Evolutionary conservation across 306 rosid genomes (phyloP), one percentile per base, ranked within the genome.

Genomic region (Casuarina cunninghamiana): DNA sequence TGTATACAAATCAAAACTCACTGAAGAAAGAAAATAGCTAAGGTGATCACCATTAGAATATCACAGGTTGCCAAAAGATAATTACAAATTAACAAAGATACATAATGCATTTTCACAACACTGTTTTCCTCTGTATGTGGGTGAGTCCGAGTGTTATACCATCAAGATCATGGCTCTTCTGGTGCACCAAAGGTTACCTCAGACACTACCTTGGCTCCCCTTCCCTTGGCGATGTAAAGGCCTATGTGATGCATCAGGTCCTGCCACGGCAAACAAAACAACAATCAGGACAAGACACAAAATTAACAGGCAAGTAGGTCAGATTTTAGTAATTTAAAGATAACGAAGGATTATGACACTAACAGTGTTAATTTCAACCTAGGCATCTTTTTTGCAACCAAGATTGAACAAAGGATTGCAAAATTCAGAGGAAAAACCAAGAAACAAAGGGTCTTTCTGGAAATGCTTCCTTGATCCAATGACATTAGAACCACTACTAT

Each of bases 201-300:
- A 55, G 96, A 90, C 53, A 83, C 97, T 58, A 92, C 90, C 86
- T 83, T 79, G 21, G 98, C 97, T 80, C 97, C 98, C 77, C 98
- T 94, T 83, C 95, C 96, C 74, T 62, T 80, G 53, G 97, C 91
- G 2, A 92, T 72, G 89, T 94, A 92, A 63, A 94, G 97, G 60
- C 88, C 98, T 77, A 90, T 86, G 77, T 94, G 98, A 82, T 94
- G 97, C 98, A 89, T 90, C 79, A 92, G 60, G 45, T 81, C 91
- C 98, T 94, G 87, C 75, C 62, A 75, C 15, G 32, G 43, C 7
- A 15, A 54, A 73, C 8, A 48, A 75, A 45, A 77, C 0, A 6
- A 44, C 7, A 63, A 38, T 32, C 62, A 37, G 2, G 19, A 49
- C 7, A 46, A 53, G 12, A 65, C 17, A 73, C 69, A 51, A 43